Evolutionary conservation across 805 yeast genomes (phyloP).

Genomic region (Wickerhamomyces subpelliculosus): DNA sequence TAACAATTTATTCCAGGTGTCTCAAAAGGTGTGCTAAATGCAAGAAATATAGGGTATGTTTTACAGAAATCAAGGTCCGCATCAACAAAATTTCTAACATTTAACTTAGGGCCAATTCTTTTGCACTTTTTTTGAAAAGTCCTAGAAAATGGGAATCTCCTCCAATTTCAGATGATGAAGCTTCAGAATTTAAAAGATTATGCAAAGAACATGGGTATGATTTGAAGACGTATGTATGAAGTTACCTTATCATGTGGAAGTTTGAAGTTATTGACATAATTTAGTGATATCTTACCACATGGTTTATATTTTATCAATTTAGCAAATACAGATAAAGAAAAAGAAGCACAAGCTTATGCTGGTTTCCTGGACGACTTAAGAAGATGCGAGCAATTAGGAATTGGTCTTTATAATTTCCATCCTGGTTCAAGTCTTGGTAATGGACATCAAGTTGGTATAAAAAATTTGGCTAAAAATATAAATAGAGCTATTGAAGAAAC

Average conservation of each 20-base stretch:
- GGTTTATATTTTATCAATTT: conserved; percentile 91
- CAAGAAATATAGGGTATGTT: conserved; percentile 40
- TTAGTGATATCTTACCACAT: conserved; percentile 75
- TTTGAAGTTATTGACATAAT: conserved; percentile 1
- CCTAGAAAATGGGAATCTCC: conserved; percentile 92
- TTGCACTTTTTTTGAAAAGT: conserved; percentile 85
- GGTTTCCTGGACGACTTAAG: conserved; percentile 81
- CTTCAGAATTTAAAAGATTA: conserved; percentile 51
- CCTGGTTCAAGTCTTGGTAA: conserved; percentile 84
- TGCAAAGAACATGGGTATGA: conserved; percentile 63
- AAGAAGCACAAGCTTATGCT: conserved; percentile 65
- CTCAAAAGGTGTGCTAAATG: conserved; percentile 58
- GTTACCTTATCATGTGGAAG: neutral
- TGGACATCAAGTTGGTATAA: conserved; percentile 58
- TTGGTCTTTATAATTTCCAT: conserved; percentile 87
- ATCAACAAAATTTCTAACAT: neutral
- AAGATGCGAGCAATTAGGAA: conserved; percentile 78
- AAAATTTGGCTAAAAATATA: conserved; percentile 67
- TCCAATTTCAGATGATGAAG: conserved; percentile 60
- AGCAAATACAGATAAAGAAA: conserved; percentile 83
- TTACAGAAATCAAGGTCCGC: no score
- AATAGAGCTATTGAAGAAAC: conserved; percentile 75
- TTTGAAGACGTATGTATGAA: conserved; percentile 40
- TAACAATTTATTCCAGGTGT: conserved; percentile 34
- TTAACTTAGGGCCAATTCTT: conserved; percentile 53